Conservation (phyloP, 2,329 filamentous ascomycete genomes). For the Aspergillus persii region DNA sequence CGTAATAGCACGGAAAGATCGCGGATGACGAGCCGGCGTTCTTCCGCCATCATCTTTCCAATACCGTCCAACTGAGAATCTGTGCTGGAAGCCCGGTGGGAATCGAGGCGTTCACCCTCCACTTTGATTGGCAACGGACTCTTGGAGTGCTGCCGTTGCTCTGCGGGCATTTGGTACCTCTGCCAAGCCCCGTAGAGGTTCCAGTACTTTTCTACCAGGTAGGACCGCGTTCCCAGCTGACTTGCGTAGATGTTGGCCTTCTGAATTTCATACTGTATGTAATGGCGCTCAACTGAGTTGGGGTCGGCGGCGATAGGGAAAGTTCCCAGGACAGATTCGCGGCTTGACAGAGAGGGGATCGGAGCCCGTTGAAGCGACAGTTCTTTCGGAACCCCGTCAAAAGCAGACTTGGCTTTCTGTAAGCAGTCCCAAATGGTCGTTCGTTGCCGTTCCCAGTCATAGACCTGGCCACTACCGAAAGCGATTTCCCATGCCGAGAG, state of each 20-base stretch:
- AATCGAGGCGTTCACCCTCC: conserved; percentile 21
- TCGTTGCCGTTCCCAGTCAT: conserved; percentile 75
- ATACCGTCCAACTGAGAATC: conserved; percentile 50
- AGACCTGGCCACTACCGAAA: conserved; percentile 73
- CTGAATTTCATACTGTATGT: conserved; percentile 80
- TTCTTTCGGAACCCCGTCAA: conserved; percentile 66
- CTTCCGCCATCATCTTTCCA: conserved; percentile 65
- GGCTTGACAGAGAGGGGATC: conserved; percentile 33
- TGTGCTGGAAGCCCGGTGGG: conserved; percentile 26
- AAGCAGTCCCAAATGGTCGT: conserved; percentile 69
- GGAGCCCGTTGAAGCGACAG: conserved; percentile 53
- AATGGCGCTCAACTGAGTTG: conserved; percentile 26
- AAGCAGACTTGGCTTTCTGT: conserved; percentile 65
- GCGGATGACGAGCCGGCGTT: conserved; percentile 78
- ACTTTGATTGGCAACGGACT: conserved; percentile 17
- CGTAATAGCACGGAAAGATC: conserved; percentile 72
- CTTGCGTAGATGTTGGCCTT: conserved; percentile 87
- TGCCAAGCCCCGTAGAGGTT: conserved; percentile 66
- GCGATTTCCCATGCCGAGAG: conserved; percentile 77
- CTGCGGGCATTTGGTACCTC: conserved; percentile 21
- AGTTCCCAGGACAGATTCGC: conserved; percentile 42
- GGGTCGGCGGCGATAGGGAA: conserved; percentile 47
- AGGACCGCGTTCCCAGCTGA: conserved; percentile 76
- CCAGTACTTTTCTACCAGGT: conserved; percentile 84
- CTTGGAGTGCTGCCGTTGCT: conserved; percentile 10